A percentile compares a stretch with the other conserved stretches of the same genome.
phyloP scores from a whole-genome alignment of 73 alveolate genomes.

The Paramecium tetraurelia region DNA sequence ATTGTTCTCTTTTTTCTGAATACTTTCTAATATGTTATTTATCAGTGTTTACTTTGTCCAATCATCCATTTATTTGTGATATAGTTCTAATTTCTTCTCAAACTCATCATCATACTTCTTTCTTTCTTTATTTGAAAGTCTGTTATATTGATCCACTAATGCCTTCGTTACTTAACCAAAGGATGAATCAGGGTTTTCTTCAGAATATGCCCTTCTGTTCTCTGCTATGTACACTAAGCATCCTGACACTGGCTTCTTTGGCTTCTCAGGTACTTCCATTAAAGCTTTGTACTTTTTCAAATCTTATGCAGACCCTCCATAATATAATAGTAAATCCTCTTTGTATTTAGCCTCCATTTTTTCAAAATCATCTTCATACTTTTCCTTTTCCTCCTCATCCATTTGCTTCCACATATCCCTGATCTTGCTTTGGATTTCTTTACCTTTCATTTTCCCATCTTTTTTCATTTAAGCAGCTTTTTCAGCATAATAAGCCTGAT shows the following conservation, averaged over 20 bases:
- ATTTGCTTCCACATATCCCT: not conserved
- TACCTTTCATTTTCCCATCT: not conserved
- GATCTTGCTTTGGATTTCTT: not conserved
- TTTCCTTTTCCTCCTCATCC: not conserved
- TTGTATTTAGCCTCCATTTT: not conserved
- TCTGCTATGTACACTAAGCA: not conserved
- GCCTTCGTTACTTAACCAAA: not conserved
- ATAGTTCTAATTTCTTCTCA: not conserved
- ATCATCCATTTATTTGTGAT: not conserved
- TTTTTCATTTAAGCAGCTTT: not conserved
- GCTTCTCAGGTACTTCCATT: not conserved
- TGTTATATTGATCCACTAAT: not conserved
- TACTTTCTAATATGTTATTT: not conserved
- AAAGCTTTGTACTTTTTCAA: not conserved
- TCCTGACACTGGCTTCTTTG: conserved; percentile 18
- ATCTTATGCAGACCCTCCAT: conserved; percentile 4
- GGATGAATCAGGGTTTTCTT: not conserved
- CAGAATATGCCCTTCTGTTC: not conserved
- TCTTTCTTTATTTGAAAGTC: not conserved
- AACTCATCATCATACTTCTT: conserved; percentile 30
- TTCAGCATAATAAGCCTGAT: not conserved
- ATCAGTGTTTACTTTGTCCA: not conserved
- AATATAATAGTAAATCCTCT: not conserved
- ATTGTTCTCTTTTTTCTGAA: not conserved
- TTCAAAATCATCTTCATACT: not conserved